phyloP scores from a whole-genome alignment of 495 filamentous ascomycete genomes.

The Daldinia decipiens region DNA sequence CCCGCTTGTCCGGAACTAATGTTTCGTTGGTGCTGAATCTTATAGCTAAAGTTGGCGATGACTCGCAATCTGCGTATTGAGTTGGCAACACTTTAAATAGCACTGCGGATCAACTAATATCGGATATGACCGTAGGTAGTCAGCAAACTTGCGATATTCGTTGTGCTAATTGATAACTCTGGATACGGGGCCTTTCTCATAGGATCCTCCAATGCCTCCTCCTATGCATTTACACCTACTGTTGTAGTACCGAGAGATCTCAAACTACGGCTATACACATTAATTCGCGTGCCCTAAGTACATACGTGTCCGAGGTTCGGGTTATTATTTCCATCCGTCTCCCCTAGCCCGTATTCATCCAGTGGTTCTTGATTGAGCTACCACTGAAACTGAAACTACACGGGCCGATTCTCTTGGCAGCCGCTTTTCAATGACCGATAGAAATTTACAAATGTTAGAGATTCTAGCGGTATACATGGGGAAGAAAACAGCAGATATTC shows the following conservation, averaged over 20 bases:
- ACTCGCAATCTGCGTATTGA: constrained; percentile 1
- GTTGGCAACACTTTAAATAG: constrained; percentile 6
- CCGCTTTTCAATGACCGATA: not conserved
- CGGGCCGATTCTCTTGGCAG: not conserved
- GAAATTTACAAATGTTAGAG: not conserved
- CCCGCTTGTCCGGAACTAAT: constrained; percentile 31
- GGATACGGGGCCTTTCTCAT: constrained; percentile 11
- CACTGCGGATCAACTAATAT: constrained; percentile 1
- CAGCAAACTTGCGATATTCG: not conserved
- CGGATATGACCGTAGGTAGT: not conserved
- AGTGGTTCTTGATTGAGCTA: not conserved
- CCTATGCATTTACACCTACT: not conserved
- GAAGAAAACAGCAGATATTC: not conserved
- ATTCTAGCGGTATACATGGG: not conserved
- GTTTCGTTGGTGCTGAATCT: constrained; percentile 24
- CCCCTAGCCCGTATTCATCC: not conserved
- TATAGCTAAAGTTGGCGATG: constrained; percentile 24
- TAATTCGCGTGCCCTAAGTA: constrained; percentile 5
- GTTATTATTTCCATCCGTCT: not conserved
- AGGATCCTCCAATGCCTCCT: constrained; percentile 11
- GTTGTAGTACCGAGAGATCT: constrained; percentile 6
- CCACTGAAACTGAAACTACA: constrained; percentile 6
- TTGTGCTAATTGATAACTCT: not conserved
- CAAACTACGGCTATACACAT: constrained; percentile 13
- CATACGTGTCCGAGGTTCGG: not conserved